Evolutionary conservation across 192 early-diverging fungal species (phyloP).

Genomic region (Backusella liffmaniae): DNA sequence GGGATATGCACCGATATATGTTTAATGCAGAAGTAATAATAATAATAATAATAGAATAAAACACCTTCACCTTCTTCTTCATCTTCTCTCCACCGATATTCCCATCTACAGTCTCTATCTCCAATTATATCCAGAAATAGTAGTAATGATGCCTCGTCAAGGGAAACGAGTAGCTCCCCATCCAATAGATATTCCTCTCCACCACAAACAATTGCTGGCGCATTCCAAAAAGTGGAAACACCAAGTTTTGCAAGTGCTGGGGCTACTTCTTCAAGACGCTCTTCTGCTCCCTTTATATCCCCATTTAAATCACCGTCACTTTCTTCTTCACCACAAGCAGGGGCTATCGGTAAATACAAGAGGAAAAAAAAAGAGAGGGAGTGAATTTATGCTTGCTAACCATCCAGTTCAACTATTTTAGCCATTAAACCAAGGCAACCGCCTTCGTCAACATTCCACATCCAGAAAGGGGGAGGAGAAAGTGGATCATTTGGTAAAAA

Average conservation of each 20-base stretch:
- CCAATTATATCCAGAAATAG: background rate
- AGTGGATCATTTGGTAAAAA: conserved; percentile 9
- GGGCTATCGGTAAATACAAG: conserved; percentile 7
- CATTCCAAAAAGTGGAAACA: background rate
- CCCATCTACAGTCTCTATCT: background rate
- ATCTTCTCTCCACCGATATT: background rate
- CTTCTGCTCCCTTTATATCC: conserved; percentile 22
- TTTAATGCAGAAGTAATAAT: background rate
- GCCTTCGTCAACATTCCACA: background rate
- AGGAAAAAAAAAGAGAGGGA: background rate
- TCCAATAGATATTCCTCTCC: background rate
- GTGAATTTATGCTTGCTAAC: background rate
- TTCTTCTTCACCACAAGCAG: conserved; percentile 34
- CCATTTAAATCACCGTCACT: conserved; percentile 39
- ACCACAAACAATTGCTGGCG: background rate
- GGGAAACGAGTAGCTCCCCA: background rate
- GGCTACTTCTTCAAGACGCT: background rate
- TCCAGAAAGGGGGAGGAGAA: background rate
- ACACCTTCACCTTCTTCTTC: background rate
- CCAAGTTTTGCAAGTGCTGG: background rate
- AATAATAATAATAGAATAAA: background rate
- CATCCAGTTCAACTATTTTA: background rate
- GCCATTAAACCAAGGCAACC: conserved; percentile 4
- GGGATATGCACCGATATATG: background rate
- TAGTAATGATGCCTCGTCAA: background rate